Evolutionary conservation across 148 eudicot genomes (phyloP), one percentile per base, ranked within the genome.

Genomic region (Euryodendron excelsum): DNA sequence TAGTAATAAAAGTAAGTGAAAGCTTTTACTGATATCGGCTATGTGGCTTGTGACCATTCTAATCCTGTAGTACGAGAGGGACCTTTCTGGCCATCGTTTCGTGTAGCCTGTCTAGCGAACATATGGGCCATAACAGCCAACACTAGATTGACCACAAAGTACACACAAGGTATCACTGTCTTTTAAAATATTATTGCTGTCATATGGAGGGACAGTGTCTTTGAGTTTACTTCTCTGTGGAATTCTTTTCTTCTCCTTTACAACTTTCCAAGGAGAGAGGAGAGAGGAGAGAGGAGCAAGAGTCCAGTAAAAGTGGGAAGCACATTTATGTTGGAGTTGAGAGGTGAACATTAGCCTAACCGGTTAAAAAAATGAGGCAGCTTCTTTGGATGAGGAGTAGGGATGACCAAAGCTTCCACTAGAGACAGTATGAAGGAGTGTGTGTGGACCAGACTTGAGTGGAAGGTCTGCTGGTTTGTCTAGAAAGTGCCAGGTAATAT

Each of bases 1-100:
- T 41, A 41, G 45, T 41, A 41, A 41, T 41, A 5, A 5, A 41
- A 41, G 8, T 41, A 41, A 0, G 5, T 4, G 45, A 9, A 41
- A 41, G 8, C 45, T 41, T 41, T 41, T 41, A 41, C 45, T n/a
- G n/a, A n/a, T 33, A 64, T 31, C 20, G n/a, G 39, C 69, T 4
- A 33, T 64, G 69, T 17, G 33, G 44, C 14, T 64, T 41, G 15
- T 64, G 69, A 64, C 37, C 37, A 9, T 31, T 34, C 69, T 34
- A 25, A 30, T 41, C 44, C 67, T 63, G 37, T 63, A 33, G 69
- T 64, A 4, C 15, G 36, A 64, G 62, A 58, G 28, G 62, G 62
- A 58, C 62, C 62, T 64, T 64, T 64, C 69, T 64, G n/a, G n/a
- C 39, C 44, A 64, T 64, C 23, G 6, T 64, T 64, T 64, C 69